Percentiles rank a stretch among this genome's conserved stretches.
Evolutionary conservation across 169 alveolate species (phyloP).

Genomic region (Plasmodium coatneyi): DNA sequence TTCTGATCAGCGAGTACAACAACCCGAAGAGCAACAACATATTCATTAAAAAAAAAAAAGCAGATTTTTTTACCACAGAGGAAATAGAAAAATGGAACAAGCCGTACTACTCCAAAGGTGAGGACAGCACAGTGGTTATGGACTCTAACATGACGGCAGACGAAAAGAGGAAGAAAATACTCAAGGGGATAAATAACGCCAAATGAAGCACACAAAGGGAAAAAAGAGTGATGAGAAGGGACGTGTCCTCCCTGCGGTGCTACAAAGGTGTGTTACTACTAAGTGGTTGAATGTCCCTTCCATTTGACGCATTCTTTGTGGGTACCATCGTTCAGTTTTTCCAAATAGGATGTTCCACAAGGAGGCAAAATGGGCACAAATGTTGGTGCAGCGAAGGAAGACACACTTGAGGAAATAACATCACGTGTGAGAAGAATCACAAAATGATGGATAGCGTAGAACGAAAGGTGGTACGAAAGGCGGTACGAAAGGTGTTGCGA

Average conservation of each 20-base stretch:
- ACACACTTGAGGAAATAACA: neutral
- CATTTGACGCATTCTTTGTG: neutral
- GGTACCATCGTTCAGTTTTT: neutral
- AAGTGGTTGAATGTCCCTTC: neutral
- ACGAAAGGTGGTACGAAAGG: neutral
- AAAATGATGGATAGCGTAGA: neutral
- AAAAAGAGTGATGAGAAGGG: neutral
- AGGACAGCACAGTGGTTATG: neutral
- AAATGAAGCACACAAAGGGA: conserved; percentile 1
- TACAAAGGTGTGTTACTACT: neutral
- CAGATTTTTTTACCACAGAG: conserved; percentile 64
- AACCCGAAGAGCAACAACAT: conserved; percentile 60
- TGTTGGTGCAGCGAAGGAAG: neutral
- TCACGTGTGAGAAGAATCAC: neutral
- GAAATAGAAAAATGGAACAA: conserved; percentile 76
- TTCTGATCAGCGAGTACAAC: conserved; percentile 69
- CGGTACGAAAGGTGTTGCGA: neutral
- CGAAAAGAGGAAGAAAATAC: conserved; percentile 24
- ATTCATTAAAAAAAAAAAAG: conserved; percentile 68
- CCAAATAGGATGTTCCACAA: neutral
- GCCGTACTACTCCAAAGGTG: conserved; percentile 28
- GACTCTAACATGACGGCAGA: conserved; percentile 42
- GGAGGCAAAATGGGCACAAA: neutral
- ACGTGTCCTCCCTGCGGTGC: neutral
- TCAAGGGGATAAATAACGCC: conserved; percentile 33